These are phyloP conservation scores for Heritiera fomes DNA, from an alignment of 345 rosid species.

Conservation along the genomic window DNA sequence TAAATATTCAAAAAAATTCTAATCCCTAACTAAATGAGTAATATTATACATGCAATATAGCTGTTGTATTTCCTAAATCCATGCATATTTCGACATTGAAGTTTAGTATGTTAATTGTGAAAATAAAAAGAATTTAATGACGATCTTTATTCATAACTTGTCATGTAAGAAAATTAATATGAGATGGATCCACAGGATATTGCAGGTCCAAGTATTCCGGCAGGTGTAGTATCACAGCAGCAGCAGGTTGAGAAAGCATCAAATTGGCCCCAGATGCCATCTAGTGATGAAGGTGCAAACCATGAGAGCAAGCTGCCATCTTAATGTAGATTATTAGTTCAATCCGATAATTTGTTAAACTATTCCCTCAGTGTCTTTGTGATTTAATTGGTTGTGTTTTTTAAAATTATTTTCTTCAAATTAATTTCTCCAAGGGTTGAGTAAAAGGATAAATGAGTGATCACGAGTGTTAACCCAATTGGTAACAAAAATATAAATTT, in stretches of 20 bases:
- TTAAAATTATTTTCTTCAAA: too few species aligned
- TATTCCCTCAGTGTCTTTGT: too few species aligned
- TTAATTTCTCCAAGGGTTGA: too few species aligned
- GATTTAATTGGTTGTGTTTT: too few species aligned
- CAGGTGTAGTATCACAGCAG: slow-evolving; percentile 27
- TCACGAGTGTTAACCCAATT: too few species aligned
- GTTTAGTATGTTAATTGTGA: too few species aligned
- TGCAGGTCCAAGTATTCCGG: slow-evolving; percentile 26
- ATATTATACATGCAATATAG: too few species aligned
- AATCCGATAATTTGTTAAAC: background rate
- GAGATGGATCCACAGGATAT: slow-evolving; percentile 12
- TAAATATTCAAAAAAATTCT: background rate
- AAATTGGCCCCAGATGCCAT: slow-evolving; percentile 29
- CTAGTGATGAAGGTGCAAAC: slow-evolving; percentile 29
- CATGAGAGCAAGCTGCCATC: slow-evolving; percentile 20
- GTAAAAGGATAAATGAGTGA: too few species aligned
- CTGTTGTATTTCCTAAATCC: too few species aligned
- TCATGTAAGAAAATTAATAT: background rate
- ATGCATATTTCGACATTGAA: background rate
- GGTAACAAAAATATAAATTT: too few species aligned
- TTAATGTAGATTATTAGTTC: slow-evolving; percentile 13
- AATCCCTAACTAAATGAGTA: background rate
- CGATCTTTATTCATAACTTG: background rate
- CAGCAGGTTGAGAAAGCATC: slow-evolving; percentile 25
- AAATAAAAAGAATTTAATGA: too few species aligned